phyloP scores from a whole-genome alignment of 106 monocot species.

The Platanthera guangdongensis region DNA sequence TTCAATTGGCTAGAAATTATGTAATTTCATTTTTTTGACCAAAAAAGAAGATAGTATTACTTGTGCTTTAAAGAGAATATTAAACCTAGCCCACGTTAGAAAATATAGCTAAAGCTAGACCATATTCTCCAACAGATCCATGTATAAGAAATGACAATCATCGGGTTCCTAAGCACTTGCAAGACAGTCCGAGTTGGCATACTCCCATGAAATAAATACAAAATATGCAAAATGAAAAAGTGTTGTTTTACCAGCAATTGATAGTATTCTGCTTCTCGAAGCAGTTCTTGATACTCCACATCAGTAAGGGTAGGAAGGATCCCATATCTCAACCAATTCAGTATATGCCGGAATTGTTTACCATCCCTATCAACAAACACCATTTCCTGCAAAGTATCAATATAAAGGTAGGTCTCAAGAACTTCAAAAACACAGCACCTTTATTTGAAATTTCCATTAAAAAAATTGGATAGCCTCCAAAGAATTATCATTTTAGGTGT shows the following conservation, averaged over 20 bases:
- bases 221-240: background rate
- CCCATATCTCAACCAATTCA: slow-evolving; percentile 97
- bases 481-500: background rate
- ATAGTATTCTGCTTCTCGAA: slow-evolving; percentile 94
- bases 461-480: background rate
- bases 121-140: background rate
- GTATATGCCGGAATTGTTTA: slow-evolving; percentile 74
- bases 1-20: background rate
- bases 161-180: background rate
- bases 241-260: slow-evolving; percentile 58
- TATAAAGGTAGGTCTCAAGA: slow-evolving; percentile 17
- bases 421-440: background rate
- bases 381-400: slow-evolving; percentile 62
- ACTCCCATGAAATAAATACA: background rate
- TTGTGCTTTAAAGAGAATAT: background rate
- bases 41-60: background rate
- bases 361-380: slow-evolving; percentile 97
- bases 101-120: background rate
- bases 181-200: background rate
- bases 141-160: background rate
- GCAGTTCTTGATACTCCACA: slow-evolving; percentile 59
- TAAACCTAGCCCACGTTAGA: background rate
- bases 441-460: background rate
- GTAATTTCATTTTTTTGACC: background rate
- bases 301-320: slow-evolving; percentile 42